Evolutionary conservation across 306 rosid species (phyloP).

Genomic region (Acacia melanoxylon): DNA sequence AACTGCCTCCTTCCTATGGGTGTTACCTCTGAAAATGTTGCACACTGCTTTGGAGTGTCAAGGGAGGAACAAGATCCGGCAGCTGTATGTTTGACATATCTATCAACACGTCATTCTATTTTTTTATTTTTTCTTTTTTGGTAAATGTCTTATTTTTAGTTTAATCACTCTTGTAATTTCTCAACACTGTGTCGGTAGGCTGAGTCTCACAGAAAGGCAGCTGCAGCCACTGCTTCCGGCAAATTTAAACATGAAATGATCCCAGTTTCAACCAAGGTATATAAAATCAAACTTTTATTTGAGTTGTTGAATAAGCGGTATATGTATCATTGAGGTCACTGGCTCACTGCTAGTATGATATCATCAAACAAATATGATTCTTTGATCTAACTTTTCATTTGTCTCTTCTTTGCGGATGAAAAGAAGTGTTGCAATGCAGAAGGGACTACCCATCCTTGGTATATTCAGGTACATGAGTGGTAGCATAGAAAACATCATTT

Average conservation of each 20-base stretch:
- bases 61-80: conserved; percentile 91
- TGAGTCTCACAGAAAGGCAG: conserved; percentile 88
- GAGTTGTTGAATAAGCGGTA: background rate
- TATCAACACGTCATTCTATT: background rate
- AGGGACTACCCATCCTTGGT: conserved; percentile 91
- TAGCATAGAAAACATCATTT: conserved; percentile 6
- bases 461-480: conserved; percentile 66
- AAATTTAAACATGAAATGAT: conserved; percentile 91
- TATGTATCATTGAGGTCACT: conserved; percentile 39
- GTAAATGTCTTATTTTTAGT: no score
- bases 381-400: background rate
- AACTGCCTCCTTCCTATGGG: conserved; percentile 96
- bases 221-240: conserved; percentile 91
- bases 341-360: conserved; percentile 83
- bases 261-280: conserved; percentile 86
- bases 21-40: conserved; percentile 90
- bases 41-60: conserved; percentile 78
- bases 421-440: conserved; percentile 75
- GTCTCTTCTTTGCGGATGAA: conserved; percentile 62
- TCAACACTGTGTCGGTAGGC: conserved; percentile 49
- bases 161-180: conserved; percentile 14
- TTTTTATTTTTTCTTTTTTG: background rate
- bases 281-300: background rate
- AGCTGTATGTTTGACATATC: conserved; percentile 67
- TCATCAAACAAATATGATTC: conserved; percentile 2